A percentile compares a stretch with the other conserved stretches of the same genome.
phyloP scores from a whole-genome alignment of 2,329 filamentous ascomycete species.

The Lecanicillium sp. region DNA sequence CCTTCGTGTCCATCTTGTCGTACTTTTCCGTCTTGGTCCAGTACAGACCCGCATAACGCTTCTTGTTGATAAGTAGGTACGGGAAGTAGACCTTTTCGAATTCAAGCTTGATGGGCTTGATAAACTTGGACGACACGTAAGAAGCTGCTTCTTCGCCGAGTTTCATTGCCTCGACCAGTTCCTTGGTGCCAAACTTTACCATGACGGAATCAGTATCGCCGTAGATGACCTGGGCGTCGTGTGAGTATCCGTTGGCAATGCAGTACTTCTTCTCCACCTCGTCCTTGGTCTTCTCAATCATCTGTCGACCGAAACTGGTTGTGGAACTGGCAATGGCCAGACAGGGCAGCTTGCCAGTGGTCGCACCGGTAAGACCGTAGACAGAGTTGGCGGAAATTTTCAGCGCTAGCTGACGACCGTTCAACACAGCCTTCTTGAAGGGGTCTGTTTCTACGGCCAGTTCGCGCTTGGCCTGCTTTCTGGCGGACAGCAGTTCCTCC shows the following conservation, averaged over 20 bases:
- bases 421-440: constrained; percentile 96
- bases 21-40: constrained; percentile 93
- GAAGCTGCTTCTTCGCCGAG: constrained; percentile 88
- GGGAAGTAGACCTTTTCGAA: constrained; percentile 99
- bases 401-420: constrained; percentile 91
- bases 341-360: constrained; percentile 91
- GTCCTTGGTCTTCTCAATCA: constrained; percentile 98
- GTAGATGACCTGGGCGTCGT: constrained; percentile 96
- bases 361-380: constrained; percentile 94
- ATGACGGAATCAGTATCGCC: constrained; percentile 99
- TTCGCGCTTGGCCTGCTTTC: constrained; percentile 92
- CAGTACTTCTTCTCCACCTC: constrained; percentile 88
- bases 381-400: constrained; percentile 98
- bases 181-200: constrained; percentile 94
- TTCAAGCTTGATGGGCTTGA: constrained; percentile 96
- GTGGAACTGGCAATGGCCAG: constrained; percentile 93
- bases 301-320: constrained; percentile 92
- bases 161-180: constrained; percentile 85
- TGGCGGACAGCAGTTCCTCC: constrained; percentile 82
- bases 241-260: constrained; percentile 87
- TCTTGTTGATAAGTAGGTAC: constrained; percentile 98
- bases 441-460: constrained; percentile 83
- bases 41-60: constrained; percentile 94
- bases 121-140: constrained; percentile 84
- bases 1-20: constrained; percentile 99